These are phyloP conservation scores for Penicillium hesseltinei DNA, from an alignment of 2,329 filamentous ascomycete genomes.

Conservation along the genomic window DNA sequence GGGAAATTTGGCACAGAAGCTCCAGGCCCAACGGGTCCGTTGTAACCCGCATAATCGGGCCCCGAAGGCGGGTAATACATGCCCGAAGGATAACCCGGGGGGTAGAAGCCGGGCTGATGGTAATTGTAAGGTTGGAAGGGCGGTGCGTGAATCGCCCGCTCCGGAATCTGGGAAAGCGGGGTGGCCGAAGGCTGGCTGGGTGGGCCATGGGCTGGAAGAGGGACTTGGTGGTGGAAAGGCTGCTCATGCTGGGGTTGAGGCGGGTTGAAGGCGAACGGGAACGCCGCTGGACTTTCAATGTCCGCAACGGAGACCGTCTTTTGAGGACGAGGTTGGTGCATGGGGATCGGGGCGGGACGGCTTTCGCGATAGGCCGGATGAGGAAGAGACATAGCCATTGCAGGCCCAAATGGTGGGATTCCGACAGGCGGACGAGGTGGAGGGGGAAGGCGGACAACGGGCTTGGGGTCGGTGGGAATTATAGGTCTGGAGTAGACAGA, in stretches of 20 bases:
- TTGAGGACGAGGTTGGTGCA: constrained; percentile 93
- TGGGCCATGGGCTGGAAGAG: constrained; percentile 65
- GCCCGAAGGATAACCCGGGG: constrained; percentile 56
- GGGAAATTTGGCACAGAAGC: constrained; percentile 57
- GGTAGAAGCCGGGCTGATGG: constrained; percentile 57
- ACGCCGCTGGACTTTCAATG: constrained; percentile 76
- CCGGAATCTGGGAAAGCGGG: constrained; percentile 86
- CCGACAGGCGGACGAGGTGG: constrained; percentile 40
- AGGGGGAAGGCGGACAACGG: constrained; percentile 81
- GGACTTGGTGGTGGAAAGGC: constrained; percentile 94
- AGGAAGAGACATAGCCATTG: constrained; percentile 41
- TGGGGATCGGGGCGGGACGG: constrained; percentile 63
- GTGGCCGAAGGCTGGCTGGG: constrained; percentile 72
- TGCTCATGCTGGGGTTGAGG: constrained; percentile 70
- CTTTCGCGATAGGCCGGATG: constrained; percentile 60
- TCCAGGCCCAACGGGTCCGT: constrained; percentile 46
- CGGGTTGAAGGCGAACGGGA: constrained; percentile 57
- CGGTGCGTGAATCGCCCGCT: constrained; percentile 84
- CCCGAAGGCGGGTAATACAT: constrained; percentile 66
- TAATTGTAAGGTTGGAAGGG: constrained; percentile 79
- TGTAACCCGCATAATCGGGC: constrained; percentile 43
- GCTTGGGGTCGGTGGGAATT: constrained; percentile 62
- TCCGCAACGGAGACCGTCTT: constrained; percentile 91
- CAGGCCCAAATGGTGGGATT: constrained; percentile 23
- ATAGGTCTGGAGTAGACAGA: constrained; percentile 70